A percentile compares a stretch with the other conserved stretches of the same genome.
Evolutionary conservation across 257 asterid genomes (phyloP).

Genomic region (Primulina tabacum): DNA sequence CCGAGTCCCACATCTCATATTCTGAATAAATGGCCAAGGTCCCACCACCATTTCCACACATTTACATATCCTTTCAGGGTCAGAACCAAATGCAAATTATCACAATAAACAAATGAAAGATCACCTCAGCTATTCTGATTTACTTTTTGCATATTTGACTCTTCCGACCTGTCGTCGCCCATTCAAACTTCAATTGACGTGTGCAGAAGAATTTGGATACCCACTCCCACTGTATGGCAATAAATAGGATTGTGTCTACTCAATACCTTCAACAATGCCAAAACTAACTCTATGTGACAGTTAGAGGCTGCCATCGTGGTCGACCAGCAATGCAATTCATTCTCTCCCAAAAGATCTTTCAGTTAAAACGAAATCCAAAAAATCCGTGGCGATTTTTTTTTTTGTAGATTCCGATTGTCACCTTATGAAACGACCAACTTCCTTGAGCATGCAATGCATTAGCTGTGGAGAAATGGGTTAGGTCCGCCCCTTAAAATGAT

Average conservation of each 20-base stretch:
- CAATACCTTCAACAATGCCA: background rate
- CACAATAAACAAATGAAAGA: constrained; percentile 15
- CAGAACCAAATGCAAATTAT: background rate
- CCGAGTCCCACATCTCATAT: constrained; percentile 26
- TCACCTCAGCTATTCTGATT: constrained; percentile 28
- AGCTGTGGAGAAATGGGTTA: too few relatives aligned
- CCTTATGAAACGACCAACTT: background rate
- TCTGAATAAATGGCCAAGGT: constrained; percentile 30
- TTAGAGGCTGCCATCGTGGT: too few relatives aligned
- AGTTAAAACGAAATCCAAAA: background rate
- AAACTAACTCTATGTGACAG: background rate
- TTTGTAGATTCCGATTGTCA: background rate
- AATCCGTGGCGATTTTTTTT: background rate
- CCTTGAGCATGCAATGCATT: background rate
- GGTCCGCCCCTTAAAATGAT: background rate
- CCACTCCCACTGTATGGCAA: constrained; percentile 17
- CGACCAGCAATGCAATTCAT: background rate
- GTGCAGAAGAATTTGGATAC: constrained; percentile 16
- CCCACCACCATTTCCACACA: constrained; percentile 35
- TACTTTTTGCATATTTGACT: constrained; percentile 18
- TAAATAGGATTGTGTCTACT: constrained; percentile 13
- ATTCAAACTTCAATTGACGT: background rate
- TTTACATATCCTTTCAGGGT: constrained; percentile 19
- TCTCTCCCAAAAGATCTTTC: background rate
- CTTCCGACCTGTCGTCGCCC: constrained; percentile 28